A percentile compares a stretch with the other conserved stretches of the same genome.
Evolutionary conservation across 2,329 filamentous ascomycete genomes (phyloP).

Genomic region (Monosporascus sp.): DNA sequence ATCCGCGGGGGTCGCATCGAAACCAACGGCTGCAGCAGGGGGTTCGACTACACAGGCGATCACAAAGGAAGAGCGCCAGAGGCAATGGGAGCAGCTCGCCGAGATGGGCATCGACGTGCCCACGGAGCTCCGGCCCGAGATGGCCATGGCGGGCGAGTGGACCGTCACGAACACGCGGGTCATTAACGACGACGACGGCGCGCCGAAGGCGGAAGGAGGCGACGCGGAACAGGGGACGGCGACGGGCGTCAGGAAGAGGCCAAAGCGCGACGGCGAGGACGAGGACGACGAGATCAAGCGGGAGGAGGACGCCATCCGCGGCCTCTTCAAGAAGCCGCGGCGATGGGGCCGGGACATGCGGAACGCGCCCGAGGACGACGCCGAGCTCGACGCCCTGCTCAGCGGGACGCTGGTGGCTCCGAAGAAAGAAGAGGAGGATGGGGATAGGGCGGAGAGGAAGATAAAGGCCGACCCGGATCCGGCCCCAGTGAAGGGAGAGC

Average conservation of each 20-base stretch:
- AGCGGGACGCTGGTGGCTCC: conserved; percentile 29
- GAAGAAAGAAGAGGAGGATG: conserved; percentile 25
- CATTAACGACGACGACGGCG: conserved; percentile 34
- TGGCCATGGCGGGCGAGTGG: conserved; percentile 91
- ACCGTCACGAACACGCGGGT: conserved; percentile 62
- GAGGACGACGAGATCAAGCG: conserved; percentile 53
- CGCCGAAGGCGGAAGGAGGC: conserved; percentile 32
- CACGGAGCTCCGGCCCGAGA: conserved; percentile 67
- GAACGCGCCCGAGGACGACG: conserved; percentile 43
- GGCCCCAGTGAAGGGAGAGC: conserved; percentile 12
- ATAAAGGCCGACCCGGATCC: conserved; percentile 9
- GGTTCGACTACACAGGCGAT: conserved; percentile 24
- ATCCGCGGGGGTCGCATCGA: conserved; percentile 20
- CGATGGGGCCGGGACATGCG: conserved; percentile 50
- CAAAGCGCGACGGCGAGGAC: conserved; percentile 32
- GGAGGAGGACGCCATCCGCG: conserved; percentile 52
- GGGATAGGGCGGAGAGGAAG: conserved; percentile 7
- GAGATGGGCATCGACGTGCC: conserved; percentile 84
- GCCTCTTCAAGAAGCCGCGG: conserved; percentile 55
- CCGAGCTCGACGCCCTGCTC: conserved; percentile 59
- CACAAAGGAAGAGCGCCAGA: conserved; percentile 65
- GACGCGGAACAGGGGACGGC: conserved; percentile 35
- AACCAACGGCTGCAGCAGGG: conserved; percentile 5
- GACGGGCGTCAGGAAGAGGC: conserved; percentile 56
- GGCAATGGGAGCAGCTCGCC: conserved; percentile 81